Evolutionary conservation across 2,329 filamentous ascomycete genomes (phyloP).

Genomic region (Penicillium sp.): DNA sequence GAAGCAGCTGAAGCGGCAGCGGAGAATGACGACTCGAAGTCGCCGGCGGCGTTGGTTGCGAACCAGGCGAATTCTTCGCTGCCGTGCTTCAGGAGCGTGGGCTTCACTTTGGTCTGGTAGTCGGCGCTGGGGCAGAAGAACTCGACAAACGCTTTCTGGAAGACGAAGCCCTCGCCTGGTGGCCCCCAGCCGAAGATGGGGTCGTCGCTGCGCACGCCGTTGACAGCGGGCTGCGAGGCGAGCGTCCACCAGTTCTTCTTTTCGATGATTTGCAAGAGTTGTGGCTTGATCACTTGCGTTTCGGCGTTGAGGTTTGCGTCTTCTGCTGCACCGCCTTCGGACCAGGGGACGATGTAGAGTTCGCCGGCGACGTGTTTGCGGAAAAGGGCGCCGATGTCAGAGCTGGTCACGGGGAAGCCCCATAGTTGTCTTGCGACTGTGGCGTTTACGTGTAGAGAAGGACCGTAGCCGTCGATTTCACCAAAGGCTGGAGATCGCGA

Average conservation of each 20-base stretch:
- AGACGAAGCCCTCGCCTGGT: slow-evolving; percentile 78
- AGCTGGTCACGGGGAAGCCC: slow-evolving; percentile 67
- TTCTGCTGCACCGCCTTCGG: slow-evolving; percentile 66
- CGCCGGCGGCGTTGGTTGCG: slow-evolving; percentile 72
- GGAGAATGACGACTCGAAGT: slow-evolving; percentile 62
- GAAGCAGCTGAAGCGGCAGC: slow-evolving; percentile 22
- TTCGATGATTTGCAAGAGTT: slow-evolving; percentile 71
- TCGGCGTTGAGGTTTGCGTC: slow-evolving; percentile 57
- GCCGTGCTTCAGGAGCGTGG: slow-evolving; percentile 57
- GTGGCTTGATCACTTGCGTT: slow-evolving; percentile 72
- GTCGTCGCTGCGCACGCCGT: slow-evolving; percentile 74
- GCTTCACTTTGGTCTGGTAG: slow-evolving; percentile 62
- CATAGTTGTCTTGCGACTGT: slow-evolving; percentile 78
- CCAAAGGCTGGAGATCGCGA: slow-evolving; percentile 89
- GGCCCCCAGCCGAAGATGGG: slow-evolving; percentile 90
- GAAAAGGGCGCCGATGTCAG: slow-evolving; percentile 78
- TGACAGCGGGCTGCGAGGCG: slow-evolving; percentile 90
- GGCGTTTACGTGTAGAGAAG: slow-evolving; percentile 88
- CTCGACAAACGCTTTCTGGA: slow-evolving; percentile 97
- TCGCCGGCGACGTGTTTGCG: slow-evolving; percentile 74
- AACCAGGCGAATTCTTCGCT: slow-evolving; percentile 78
- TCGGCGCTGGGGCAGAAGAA: slow-evolving; percentile 78
- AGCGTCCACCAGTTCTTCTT: slow-evolving; percentile 91
- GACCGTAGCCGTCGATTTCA: slow-evolving; percentile 96
- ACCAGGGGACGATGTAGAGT: slow-evolving; percentile 84